These are phyloP conservation scores for Candida morakotiae DNA, from an alignment of 805 yeast genomes.

Conservation along the genomic window DNA sequence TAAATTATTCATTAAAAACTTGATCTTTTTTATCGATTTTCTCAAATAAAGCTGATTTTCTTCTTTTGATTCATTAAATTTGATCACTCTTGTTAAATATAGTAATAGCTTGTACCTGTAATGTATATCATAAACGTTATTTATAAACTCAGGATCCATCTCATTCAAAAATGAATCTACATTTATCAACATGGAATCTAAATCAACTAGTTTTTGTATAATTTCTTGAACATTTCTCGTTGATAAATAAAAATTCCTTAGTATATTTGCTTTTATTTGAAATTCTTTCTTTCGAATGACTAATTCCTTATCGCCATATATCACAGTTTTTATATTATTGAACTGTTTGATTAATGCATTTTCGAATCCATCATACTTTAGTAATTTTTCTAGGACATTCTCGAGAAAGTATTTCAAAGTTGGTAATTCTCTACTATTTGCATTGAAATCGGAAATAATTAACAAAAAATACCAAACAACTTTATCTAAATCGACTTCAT, in stretches of 20 bases:
- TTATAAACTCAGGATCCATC: neutral
- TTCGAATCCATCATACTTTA: neutral
- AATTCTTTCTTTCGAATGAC: slow-evolving; percentile 2
- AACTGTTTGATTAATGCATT: neutral
- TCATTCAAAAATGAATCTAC: neutral
- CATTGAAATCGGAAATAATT: slow-evolving; percentile 25
- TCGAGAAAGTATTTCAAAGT: slow-evolving; percentile 13
- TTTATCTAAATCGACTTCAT: neutral
- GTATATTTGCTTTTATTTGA: slow-evolving; percentile 21
- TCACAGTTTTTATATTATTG: neutral
- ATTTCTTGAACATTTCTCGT: no score
- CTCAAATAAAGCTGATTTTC: neutral
- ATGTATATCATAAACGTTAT: slow-evolving; percentile 3
- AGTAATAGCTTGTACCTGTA: slow-evolving; percentile 2
- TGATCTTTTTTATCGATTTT: neutral
- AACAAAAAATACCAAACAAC: slow-evolving; percentile 9
- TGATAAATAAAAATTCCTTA: no score
- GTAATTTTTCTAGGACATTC: slow-evolving; percentile 12
- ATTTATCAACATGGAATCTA: neutral
- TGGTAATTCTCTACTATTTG: slow-evolving; percentile 14
- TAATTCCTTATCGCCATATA: neutral
- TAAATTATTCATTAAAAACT: slow-evolving; percentile 1
- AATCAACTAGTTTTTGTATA: no score
- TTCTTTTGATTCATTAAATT: neutral
- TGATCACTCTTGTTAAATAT: neutral